Percentiles rank a stretch among this genome's conserved stretches.
Conservation (phyloP, 805 yeast genomes). For the Saturnispora galanensis region DNA sequence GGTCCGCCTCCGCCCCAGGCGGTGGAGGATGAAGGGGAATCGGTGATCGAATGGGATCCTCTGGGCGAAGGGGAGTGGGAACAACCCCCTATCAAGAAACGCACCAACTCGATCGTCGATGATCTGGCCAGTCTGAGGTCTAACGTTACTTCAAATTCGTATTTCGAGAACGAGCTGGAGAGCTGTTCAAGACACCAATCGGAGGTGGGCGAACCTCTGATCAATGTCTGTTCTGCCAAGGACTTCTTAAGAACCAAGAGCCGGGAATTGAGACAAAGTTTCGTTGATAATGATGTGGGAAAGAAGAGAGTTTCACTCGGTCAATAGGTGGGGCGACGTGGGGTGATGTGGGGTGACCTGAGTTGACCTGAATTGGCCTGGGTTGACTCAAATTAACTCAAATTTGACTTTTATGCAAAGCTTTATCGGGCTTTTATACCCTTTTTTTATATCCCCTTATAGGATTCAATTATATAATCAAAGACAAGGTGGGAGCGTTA, state of each 20-base stretch:
- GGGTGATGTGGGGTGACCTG: no score
- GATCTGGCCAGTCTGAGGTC: slow-evolving; percentile 13
- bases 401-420: no score
- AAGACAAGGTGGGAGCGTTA: no score
- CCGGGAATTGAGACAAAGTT: slow-evolving; percentile 14
- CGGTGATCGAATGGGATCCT: not conserved
- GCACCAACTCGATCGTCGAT: slow-evolving; percentile 7
- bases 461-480: no score
- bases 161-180: slow-evolving; percentile 18
- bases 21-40: not conserved
- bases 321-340: not conserved
- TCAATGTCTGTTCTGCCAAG: slow-evolving; percentile 21
- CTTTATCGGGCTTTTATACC: no score
- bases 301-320: slow-evolving; percentile 1
- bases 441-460: no score
- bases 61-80: no score
- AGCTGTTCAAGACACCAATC: not conserved
- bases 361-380: no score
- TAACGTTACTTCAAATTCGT: slow-evolving; percentile 13
- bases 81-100: no score
- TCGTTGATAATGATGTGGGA: slow-evolving; percentile 4
- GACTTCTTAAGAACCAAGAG: slow-evolving; percentile 18
- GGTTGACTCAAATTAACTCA: no score
- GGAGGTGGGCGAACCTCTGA: slow-evolving; percentile 9
- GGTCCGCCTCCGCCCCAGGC: not conserved